Evolutionary conservation across 495 filamentous ascomycete species (phyloP), one percentile per base, ranked within the genome.

Genomic region (Aspergillus taichungensis): DNA sequence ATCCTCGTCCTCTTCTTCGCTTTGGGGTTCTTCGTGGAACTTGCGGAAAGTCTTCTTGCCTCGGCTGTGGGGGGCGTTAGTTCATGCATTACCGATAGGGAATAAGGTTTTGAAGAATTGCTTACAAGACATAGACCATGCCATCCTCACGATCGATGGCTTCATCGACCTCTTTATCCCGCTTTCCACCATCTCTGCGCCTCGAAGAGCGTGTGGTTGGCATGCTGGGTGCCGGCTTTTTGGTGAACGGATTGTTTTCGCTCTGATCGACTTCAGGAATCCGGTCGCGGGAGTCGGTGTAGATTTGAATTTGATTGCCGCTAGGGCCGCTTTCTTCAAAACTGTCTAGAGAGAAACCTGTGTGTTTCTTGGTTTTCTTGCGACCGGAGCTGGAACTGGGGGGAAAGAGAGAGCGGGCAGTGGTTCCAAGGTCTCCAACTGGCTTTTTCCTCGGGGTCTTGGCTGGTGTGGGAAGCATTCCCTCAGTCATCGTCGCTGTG

Each of bases 121-220:
- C 89, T 79, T 76, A 95, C 90, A 95, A 94, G 5, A 84, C 76
- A 54, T 83, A 90, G 44, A 89, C 65, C 65, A 94, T 81, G 43
- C 90, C 90, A 64, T 95, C 85, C 2, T 80, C 72, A 24, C 82
- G 79, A 11, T 73, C 61, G 11, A 83, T 70, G 10, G 77, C 75
- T 40, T 84, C 76, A 32, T 87, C 73, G 29, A 84, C 67, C 40
- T 76, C 60, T 38, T 76, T 64, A 39, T 76, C 68, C 42, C 72
- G 74, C 54, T 78, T 62, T 3, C 29, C 31, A 9, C 37, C 39
- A 36, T 74, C 69, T 46, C 65, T 68, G 14, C 62, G 54, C 48
- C 53, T 56, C 38, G 56, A 51, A 50, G 66, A 63, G 53, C 66
- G 73, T 44, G 68, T 49, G 60, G 43, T 59, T 46, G 13, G 62